phyloP scores from a whole-genome alignment of 1,284 basidiomycete species.

The Rugosomyces carneus region DNA sequence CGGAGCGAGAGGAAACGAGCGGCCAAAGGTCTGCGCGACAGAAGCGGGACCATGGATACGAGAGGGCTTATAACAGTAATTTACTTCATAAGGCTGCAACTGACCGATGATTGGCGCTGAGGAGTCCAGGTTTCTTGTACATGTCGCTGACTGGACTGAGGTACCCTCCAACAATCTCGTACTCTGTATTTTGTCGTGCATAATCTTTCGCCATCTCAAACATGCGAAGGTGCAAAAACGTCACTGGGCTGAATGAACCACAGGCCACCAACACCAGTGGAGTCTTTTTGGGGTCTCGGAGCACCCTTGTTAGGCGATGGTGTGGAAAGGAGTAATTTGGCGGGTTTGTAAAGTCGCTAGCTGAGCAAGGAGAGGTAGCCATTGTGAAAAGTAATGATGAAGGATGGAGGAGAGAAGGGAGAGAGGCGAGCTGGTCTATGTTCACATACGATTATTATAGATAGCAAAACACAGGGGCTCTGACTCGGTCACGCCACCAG shows the following conservation, averaged over 20 bases:
- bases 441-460: constrained; percentile 9
- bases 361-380: constrained; percentile 25
- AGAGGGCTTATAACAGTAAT: background rate
- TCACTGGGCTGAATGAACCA: constrained; percentile 78
- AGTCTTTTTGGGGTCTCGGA: constrained; percentile 59
- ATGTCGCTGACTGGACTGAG: constrained; percentile 91
- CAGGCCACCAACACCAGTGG: constrained; percentile 76
- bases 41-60: constrained; percentile 4
- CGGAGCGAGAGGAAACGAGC: constrained; percentile 6
- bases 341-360: constrained; percentile 45
- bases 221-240: constrained; percentile 86
- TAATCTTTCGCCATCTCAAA: constrained; percentile 99
- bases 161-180: constrained; percentile 91
- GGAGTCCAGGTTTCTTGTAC: constrained; percentile 88
- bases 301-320: constrained; percentile 51
- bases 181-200: constrained; percentile 86
- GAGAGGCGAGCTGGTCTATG: background rate
- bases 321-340: constrained; percentile 61
- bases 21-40: too few relatives aligned
- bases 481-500: constrained; percentile 8
- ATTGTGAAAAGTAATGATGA: constrained; percentile 16
- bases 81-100: constrained; percentile 23
- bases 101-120: constrained; percentile 77
- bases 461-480: constrained; percentile 6
- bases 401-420: constrained; percentile 9